Evolutionary conservation across 257 asterid species (phyloP).

Genomic region (Nicotiana undulata): DNA sequence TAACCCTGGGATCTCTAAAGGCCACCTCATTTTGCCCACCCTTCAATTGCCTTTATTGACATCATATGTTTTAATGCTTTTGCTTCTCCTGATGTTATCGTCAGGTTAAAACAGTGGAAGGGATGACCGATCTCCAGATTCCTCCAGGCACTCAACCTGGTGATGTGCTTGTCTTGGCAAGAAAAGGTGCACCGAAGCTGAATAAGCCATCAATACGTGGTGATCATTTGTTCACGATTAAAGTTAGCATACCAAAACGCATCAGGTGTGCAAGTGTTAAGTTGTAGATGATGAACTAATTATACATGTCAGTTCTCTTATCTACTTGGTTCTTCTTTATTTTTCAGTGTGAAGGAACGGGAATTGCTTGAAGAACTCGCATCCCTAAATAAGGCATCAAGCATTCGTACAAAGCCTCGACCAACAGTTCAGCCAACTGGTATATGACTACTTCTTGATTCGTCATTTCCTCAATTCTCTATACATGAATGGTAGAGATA

Average conservation of each 20-base stretch:
- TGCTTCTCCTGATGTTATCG: neutral
- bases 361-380: slow-evolving; percentile 87
- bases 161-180: slow-evolving; percentile 91
- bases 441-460: slow-evolving; percentile 24
- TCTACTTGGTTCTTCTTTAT: neutral
- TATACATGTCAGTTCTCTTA: neutral
- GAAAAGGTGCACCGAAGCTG: slow-evolving; percentile 92
- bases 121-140: slow-evolving; percentile 77
- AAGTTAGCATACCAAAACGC: slow-evolving; percentile 88
- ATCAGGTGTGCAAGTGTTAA: slow-evolving; percentile 43
- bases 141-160: slow-evolving; percentile 99
- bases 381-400: slow-evolving; percentile 49
- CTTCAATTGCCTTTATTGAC: neutral
- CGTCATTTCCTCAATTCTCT: neutral
- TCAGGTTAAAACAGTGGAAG: slow-evolving; percentile 96
- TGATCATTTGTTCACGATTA: slow-evolving; percentile 83
- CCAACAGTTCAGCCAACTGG: slow-evolving; percentile 62
- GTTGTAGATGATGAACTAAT: neutral
- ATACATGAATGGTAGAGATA: neutral
- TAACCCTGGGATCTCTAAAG: neutral
- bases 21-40: neutral
- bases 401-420: slow-evolving; percentile 51
- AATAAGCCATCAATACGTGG: slow-evolving; percentile 96
- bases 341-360: slow-evolving; percentile 64
- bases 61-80: neutral